Base-by-base conservation (phyloP, 352 stramenopile species). In the Globisporangium recalcitrans region DNA sequence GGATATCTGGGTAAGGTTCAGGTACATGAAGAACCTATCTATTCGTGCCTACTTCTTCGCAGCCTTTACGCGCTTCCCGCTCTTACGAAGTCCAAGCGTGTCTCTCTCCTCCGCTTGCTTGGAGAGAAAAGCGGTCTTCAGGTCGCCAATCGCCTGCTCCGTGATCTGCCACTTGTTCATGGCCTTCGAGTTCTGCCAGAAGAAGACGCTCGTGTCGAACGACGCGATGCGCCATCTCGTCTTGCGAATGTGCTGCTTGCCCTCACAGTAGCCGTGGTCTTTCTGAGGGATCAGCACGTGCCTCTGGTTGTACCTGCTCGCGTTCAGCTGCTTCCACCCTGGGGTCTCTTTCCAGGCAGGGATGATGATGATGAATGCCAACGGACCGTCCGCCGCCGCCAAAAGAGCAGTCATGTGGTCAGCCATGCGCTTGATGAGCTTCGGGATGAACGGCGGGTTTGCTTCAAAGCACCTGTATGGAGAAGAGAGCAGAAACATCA, bases 181-280 rank as follows among this genome's bases (percentile, higher is more conserved):
- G 3, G 86, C 95, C 52, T 83, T 84, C 26, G 73, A 67, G 64
- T 98, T 98, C 65, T 98, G 95, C 75, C 95, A 95, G 68, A 98
- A 98, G 69, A 98, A 98, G 6, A 98, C 78, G 65, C 90, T 98
- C 27, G 95, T 98, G 67, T 98, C 91, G 68, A 98, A 98, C 10
- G 93, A 98, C 52, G 91, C 87, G 29, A 97, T 90, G 27, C 90
- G 87, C 82, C 88, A 96, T 8, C 85, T 76, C 24, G 80, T 95
- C 65, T 87, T 88, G 27, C 90, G 79, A 52, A 95, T 87, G 57
- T 97, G 90, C 68, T 97, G 89, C 59, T 94, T 95, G 56, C 91
- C 91, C 63, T 97, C 91, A 55, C 82, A 95, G 70, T 97, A 97
- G 8, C 86, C 88, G 60, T 97, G 91, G 24, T 95, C 77, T 36